Conservation (phyloP, 2,329 filamentous ascomycete species). For the Lasiodiplodia citricola region DNA sequence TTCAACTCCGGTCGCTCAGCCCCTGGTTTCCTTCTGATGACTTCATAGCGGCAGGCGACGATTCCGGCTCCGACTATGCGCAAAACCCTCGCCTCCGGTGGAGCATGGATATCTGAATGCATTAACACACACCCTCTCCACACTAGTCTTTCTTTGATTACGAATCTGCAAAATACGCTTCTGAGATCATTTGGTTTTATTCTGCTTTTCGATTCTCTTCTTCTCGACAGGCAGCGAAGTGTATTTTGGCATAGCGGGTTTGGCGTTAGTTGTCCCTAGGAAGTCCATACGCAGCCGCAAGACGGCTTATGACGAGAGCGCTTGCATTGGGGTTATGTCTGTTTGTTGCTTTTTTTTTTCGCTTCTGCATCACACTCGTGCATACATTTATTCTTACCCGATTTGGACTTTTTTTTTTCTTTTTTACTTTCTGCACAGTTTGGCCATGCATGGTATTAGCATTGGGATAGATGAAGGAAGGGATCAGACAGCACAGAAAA, state of each 20-base stretch:
- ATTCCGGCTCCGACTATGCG: constrained; percentile 42
- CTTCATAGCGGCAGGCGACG: constrained; percentile 29
- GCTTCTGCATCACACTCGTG: constrained; percentile 13
- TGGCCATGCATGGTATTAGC: constrained; percentile 6
- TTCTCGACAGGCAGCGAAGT: constrained; percentile 16
- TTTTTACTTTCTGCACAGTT: not conserved
- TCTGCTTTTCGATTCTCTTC: not conserved
- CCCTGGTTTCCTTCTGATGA: constrained; percentile 31
- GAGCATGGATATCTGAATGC: constrained; percentile 50
- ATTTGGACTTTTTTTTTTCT: not conserved
- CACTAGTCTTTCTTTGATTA: constrained; percentile 1
- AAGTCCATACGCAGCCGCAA: constrained; percentile 19
- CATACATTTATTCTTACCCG: constrained; percentile 19
- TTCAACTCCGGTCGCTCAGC: constrained; percentile 29
- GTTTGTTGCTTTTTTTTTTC: constrained; percentile 13
- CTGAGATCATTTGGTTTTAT: not conserved
- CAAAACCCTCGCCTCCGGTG: constrained; percentile 45
- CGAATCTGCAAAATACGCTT: not conserved
- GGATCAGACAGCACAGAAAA: constrained; percentile 6
- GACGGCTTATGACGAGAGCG: constrained; percentile 26
- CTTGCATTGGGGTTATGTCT: constrained; percentile 24
- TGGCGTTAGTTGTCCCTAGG: constrained; percentile 23
- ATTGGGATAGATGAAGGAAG: constrained; percentile 16
- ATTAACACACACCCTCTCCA: not conserved
- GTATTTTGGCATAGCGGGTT: constrained; percentile 24